Percentiles rank a stretch among this genome's conserved stretches.
Evolutionary conservation across 78 protist species (phyloP).

Genomic region (Dictyostelium firmibasis): DNA sequence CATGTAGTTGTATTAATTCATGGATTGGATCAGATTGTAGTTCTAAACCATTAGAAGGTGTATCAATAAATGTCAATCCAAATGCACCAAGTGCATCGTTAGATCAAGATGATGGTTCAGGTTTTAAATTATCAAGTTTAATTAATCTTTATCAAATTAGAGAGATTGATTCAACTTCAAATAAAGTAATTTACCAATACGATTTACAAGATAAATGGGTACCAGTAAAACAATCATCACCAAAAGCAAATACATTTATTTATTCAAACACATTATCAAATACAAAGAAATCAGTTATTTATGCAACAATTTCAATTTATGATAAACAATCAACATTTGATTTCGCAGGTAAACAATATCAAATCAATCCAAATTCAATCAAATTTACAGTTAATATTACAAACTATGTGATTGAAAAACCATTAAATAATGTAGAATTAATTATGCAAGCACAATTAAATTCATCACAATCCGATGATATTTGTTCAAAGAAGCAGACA

Average conservation of each 20-base stretch:
- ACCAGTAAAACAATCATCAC: not conserved
- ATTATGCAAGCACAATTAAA: not conserved
- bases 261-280: not conserved
- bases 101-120: not conserved
- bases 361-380: not conserved
- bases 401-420: not conserved
- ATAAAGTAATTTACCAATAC: not conserved
- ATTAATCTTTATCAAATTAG: not conserved
- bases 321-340: not conserved
- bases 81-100: not conserved
- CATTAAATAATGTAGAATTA: not conserved
- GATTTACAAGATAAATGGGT: not conserved
- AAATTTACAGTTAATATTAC: not conserved
- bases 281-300: not conserved
- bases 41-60: slow-evolving; percentile 9
- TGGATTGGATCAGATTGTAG: not conserved
- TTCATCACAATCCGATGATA: not conserved
- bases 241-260: not conserved
- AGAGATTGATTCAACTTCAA: not conserved
- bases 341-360: not conserved
- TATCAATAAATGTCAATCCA: not conserved
- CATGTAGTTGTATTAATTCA: not conserved
- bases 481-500: not conserved
- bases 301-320: not conserved
- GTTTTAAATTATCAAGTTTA: not conserved